Evolutionary conservation across 768 basidiomycete genomes (phyloP).

Genomic region (Lentinula boryana): DNA sequence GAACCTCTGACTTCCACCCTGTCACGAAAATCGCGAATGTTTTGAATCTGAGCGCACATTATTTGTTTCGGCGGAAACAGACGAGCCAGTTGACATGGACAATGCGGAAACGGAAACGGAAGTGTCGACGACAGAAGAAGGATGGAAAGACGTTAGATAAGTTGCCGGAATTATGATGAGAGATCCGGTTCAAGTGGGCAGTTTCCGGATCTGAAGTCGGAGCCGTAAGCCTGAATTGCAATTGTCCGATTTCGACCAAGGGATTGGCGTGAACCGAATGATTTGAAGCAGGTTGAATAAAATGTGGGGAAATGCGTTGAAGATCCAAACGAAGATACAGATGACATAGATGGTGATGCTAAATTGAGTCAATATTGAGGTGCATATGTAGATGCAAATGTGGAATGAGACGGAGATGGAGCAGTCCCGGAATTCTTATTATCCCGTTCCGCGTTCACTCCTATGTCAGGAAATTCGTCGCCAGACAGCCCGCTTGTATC

Average conservation of each 20-base stretch:
- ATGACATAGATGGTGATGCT: neutral
- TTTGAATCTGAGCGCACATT: conserved; percentile 27
- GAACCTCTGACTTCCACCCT: conserved; percentile 40
- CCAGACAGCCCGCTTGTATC: neutral
- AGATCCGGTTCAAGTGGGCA: neutral
- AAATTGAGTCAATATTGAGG: neutral
- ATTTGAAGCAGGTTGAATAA: neutral
- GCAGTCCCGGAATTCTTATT: neutral
- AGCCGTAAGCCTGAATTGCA: neutral
- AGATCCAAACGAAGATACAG: neutral
- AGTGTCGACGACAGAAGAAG: neutral
- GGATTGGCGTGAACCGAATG: neutral
- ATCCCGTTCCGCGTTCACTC: neutral
- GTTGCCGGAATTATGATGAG: neutral
- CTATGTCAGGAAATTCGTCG: neutral
- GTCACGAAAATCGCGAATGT: conserved; percentile 38
- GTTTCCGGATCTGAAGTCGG: neutral
- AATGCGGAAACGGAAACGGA: neutral
- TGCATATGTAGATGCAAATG: neutral
- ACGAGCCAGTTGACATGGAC: too few species aligned
- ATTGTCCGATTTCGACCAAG: neutral
- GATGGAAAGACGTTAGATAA: neutral
- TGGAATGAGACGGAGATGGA: neutral
- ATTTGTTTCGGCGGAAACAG: neutral
- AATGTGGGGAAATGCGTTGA: neutral